Conservation (phyloP, 192 early-diverging fungal genomes). For the Gigaspora rosea region DNA sequence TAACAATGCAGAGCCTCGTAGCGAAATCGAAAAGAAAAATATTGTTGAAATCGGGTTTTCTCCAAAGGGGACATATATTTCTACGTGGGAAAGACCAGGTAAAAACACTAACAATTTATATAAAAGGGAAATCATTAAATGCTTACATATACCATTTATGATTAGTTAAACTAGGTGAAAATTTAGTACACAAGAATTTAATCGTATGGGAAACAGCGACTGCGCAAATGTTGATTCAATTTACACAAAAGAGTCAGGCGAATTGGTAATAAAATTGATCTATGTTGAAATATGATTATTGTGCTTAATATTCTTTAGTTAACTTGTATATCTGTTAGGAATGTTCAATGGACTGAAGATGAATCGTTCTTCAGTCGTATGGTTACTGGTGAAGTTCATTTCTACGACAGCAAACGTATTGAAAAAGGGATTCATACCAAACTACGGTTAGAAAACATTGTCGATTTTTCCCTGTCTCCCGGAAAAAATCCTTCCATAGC, state of each 20-base stretch:
- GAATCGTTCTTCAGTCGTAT: slow-evolving; percentile 86
- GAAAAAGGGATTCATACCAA: slow-evolving; percentile 55
- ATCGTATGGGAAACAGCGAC: slow-evolving; percentile 76
- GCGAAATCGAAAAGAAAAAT: slow-evolving; percentile 62
- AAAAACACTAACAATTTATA: slow-evolving; percentile 34
- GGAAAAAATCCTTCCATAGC: slow-evolving; percentile 81
- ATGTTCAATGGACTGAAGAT: slow-evolving; percentile 92
- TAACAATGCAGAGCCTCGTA: slow-evolving; percentile 57
- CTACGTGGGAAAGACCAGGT: slow-evolving; percentile 89
- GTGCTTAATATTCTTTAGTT: background rate
- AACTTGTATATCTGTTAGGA: slow-evolving; percentile 49
- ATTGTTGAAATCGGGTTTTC: slow-evolving; percentile 91
- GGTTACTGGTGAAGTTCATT: slow-evolving; percentile 85
- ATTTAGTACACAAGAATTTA: slow-evolving; percentile 75
- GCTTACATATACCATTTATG: background rate
- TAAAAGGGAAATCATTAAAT: background rate
- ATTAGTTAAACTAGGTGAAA: slow-evolving; percentile 71
- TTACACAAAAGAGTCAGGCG: slow-evolving; percentile 80
- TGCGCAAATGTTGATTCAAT: slow-evolving; percentile 67
- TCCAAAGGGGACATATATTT: slow-evolving; percentile 82
- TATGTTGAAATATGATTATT: background rate
- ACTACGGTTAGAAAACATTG: slow-evolving; percentile 75
- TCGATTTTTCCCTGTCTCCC: slow-evolving; percentile 86
- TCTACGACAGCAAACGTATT: slow-evolving; percentile 72
- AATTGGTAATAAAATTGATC: slow-evolving; percentile 53